Percentiles rank a stretch among this genome's conserved stretches.
phyloP scores from a whole-genome alignment of 2,329 filamentous ascomycete species.

The Onygenales sp. region DNA sequence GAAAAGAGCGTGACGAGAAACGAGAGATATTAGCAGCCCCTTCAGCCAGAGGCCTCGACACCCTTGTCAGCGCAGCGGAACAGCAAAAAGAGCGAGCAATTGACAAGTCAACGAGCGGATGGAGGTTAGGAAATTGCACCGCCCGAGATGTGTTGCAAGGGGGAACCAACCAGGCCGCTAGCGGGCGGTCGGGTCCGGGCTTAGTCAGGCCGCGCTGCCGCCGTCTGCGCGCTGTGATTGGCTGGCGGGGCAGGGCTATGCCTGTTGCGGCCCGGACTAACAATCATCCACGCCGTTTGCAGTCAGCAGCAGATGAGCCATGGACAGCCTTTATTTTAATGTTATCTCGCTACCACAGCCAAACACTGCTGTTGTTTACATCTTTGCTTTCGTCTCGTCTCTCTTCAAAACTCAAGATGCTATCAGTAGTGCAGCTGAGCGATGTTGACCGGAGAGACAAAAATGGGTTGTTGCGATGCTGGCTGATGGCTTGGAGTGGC shows the following conservation, averaged over 20 bases:
- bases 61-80: neutral
- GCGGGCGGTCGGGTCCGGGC: no score
- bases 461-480: neutral
- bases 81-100: conserved; percentile 5
- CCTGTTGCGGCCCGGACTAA: neutral
- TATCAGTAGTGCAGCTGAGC: no score
- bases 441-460: no score
- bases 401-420: neutral
- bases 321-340: neutral
- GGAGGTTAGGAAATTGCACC: conserved; percentile 7
- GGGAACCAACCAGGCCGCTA: neutral
- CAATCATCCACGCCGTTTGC: neutral
- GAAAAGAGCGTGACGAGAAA: neutral
- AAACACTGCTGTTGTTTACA: neutral
- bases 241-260: neutral
- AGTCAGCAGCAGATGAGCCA: neutral
- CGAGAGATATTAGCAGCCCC: neutral
- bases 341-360: neutral
- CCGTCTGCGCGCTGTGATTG: neutral
- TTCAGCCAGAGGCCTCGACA: neutral
- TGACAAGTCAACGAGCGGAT: conserved; percentile 3
- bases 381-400: neutral
- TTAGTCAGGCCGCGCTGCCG: neutral
- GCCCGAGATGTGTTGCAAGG: conserved; percentile 7
- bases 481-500: neutral